Evolutionary conservation across 208 protist genomes (phyloP), one percentile per base, ranked within the genome.

Genomic region (Herpetomonas tarakana): DNA sequence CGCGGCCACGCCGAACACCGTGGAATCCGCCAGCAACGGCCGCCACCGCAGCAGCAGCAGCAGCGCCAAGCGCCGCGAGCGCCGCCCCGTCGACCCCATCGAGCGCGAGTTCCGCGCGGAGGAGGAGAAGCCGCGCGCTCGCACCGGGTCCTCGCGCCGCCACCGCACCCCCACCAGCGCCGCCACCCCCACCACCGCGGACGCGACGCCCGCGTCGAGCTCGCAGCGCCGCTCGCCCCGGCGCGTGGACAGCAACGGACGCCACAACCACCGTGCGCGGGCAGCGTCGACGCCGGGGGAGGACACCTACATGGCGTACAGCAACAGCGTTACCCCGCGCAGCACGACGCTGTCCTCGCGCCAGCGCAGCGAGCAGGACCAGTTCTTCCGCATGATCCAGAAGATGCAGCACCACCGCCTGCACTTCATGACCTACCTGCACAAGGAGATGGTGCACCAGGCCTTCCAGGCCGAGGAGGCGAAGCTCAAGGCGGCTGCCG

Each of bases 371-470:
- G 74, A 78, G 29, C 65, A 81, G 54, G 76, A 83, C 35, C 29
- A 60, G 38, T 76, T 93, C 58, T 3, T 86, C 27, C 87, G 81
- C 52, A 69, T 45, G 56, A 51, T 91, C 29, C 74, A 84, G 74
- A 84, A 76, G 55, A 52, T 89, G 29, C 74, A 86, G 63, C 88
- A 94, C 65, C 82, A 94, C 73, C 88, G 88, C 28, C 62, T 88
- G 11, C 88, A 92, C 61, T 71, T 94, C 66, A 82, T 92, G 84
- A 77, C 86, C 61, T 89, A 94, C 57, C 62, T 92, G 19, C 88
- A 94, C 58, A 89, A 87, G 72, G 84, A 88, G 62, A 81, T 92
- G 72, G 82, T 83, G 28, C 79, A 90, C 55, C 79, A 94, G 69
- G 84, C 82, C 2, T 94, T 85, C 61, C 59, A 87, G 29, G 79